Evolutionary conservation across 208 protist species (phyloP).

Genomic region (Leishmania guyanensis): DNA sequence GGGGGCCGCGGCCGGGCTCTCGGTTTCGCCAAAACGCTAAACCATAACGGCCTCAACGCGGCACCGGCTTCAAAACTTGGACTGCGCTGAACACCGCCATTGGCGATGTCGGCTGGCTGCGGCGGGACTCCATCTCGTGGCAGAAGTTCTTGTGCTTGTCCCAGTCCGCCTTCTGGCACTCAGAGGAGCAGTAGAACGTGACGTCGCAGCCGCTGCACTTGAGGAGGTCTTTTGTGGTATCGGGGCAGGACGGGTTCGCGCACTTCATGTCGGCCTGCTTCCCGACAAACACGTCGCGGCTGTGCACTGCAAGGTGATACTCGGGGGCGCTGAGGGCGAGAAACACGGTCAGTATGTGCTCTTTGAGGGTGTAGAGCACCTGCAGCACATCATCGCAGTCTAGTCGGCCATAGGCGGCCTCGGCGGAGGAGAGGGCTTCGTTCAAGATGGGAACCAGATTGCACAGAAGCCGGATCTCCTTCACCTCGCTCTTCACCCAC

Average conservation of each 20-base stretch:
- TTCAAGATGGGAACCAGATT: conserved; percentile 52
- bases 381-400: conserved; percentile 44
- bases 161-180: conserved; percentile 81
- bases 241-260: conserved; percentile 58
- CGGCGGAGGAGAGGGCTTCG: conserved; percentile 39
- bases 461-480: conserved; percentile 46
- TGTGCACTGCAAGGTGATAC: conserved; percentile 79
- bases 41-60: background rate
- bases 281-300: conserved; percentile 58
- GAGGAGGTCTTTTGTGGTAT: conserved; percentile 62
- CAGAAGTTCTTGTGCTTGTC: conserved; percentile 76
- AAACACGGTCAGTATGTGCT: conserved; percentile 54
- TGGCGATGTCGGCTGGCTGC: conserved; percentile 26
- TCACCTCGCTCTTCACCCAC: conserved; percentile 63
- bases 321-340: conserved; percentile 45
- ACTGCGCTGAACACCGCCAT: conserved; percentile 27
- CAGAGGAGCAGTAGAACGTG: conserved; percentile 79
- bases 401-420: conserved; percentile 42
- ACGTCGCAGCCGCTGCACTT: conserved; percentile 82
- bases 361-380: conserved; percentile 52
- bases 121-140: conserved; percentile 67
- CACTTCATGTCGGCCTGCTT: conserved; percentile 67
- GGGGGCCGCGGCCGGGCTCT: background rate
- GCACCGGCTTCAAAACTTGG: conserved; percentile 35
- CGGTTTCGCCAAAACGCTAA: background rate